Evolutionary conservation across 2,329 filamentous ascomycete species (phyloP).

Genomic region (Elsinoe arachidis): DNA sequence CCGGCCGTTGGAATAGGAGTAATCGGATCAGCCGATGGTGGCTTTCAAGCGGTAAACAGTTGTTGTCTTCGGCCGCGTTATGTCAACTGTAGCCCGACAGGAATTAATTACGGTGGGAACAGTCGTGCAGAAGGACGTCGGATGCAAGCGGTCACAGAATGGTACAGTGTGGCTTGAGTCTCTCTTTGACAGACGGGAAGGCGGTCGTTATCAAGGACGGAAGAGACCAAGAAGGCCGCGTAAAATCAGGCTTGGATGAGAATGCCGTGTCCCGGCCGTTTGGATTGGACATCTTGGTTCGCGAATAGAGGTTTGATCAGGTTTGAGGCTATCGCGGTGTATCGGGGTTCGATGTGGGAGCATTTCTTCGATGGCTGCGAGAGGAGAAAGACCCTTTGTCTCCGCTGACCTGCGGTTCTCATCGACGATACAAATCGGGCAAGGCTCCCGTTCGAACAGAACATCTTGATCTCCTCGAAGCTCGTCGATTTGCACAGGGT

Average conservation of each 20-base stretch:
- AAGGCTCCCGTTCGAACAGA: not conserved
- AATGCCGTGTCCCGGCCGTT: constrained; percentile 6
- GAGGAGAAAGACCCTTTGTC: not conserved
- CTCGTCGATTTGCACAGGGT: constrained; percentile 1
- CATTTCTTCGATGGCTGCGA: not conserved
- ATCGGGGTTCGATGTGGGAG: not conserved
- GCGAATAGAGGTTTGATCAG: not conserved
- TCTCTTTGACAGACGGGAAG: not conserved
- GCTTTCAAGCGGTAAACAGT: not conserved
- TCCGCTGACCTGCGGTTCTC: not conserved
- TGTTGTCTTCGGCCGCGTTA: not conserved
- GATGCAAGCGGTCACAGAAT: not conserved
- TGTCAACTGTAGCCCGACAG: not conserved
- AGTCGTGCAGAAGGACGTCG: constrained; percentile 5
- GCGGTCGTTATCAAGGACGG: constrained; percentile 3
- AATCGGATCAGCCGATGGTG: constrained; percentile 1
- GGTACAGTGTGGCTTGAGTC: not conserved
- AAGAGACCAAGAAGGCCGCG: not conserved
- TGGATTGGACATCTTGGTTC: constrained; percentile 9
- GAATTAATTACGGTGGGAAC: not conserved
- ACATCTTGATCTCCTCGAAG: constrained; percentile 4
- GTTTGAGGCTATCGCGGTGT: constrained; percentile 6
- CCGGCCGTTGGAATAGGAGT: constrained; percentile 10
- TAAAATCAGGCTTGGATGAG: not conserved
- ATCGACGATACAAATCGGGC: constrained; percentile 5